Conservation (phyloP, 345 rosid genomes). For the Passiflora organensis region DNA sequence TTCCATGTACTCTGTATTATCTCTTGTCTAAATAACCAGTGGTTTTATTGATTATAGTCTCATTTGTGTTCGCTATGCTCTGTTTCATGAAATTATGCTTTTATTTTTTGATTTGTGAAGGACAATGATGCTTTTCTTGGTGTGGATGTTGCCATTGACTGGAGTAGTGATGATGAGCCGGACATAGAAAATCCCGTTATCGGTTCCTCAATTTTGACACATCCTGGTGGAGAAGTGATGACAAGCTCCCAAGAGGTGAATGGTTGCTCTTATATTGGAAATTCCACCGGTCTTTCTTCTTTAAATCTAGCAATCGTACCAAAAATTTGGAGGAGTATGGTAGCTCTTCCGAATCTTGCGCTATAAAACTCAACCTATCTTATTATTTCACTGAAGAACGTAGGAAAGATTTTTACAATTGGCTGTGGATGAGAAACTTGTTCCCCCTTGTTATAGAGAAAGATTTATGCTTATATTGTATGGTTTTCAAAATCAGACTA, state of each 20-base stretch:
- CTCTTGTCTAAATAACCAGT: background rate
- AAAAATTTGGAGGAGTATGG: too few relatives aligned
- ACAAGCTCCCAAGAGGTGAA: slow-evolving; percentile 16
- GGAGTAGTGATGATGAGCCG: slow-evolving; percentile 67
- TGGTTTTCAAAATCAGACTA: too few relatives aligned
- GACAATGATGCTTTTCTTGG: slow-evolving; percentile 23
- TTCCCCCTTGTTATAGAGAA: too few relatives aligned
- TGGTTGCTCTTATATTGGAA: background rate
- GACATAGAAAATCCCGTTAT: slow-evolving; percentile 39
- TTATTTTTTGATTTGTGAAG: slow-evolving; percentile 19
- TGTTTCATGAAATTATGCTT: background rate
- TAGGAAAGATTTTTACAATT: too few relatives aligned
- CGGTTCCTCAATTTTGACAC: slow-evolving; percentile 21
- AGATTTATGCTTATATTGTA: too few relatives aligned
- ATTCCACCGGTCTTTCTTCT: background rate
- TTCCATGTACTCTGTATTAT: too few relatives aligned
- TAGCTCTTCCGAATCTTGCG: too few relatives aligned
- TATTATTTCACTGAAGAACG: too few relatives aligned
- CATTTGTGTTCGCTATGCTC: background rate
- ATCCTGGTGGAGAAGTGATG: slow-evolving; percentile 23
- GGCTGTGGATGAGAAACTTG: too few relatives aligned
- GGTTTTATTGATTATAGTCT: background rate
- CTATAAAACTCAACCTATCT: too few relatives aligned
- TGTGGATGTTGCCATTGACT: slow-evolving; percentile 39
- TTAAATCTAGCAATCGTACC: too few relatives aligned